A percentile compares a stretch with the other conserved stretches of the same genome.
Evolutionary conservation across 345 rosid genomes (phyloP).

Genomic region (Aethionema arabicum): DNA sequence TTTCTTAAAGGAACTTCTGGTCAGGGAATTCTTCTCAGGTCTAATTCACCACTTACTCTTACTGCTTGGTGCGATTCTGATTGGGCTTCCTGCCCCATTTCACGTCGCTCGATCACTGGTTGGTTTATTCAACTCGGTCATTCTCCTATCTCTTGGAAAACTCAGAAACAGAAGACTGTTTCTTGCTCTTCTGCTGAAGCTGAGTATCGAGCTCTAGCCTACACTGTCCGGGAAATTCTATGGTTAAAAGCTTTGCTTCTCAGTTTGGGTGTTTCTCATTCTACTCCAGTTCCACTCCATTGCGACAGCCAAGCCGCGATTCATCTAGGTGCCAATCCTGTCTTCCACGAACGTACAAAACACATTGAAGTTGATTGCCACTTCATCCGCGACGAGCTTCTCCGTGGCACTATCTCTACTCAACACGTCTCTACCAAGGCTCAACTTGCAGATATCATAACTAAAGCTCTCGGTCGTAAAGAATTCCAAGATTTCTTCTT

Average conservation of each 20-base stretch:
- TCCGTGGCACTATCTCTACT: too few relatives aligned
- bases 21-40: neutral
- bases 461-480: too few relatives aligned
- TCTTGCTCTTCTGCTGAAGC: neutral
- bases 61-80: neutral
- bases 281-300: neutral
- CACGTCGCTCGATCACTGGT: neutral
- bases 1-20: neutral
- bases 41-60: neutral
- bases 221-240: neutral
- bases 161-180: too few relatives aligned
- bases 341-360: neutral
- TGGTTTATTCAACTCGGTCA: too few relatives aligned
- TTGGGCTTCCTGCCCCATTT: neutral
- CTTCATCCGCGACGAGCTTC: neutral
- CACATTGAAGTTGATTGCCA: neutral
- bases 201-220: neutral
- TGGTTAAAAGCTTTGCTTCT: neutral
- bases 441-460: too few relatives aligned
- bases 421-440: too few relatives aligned
- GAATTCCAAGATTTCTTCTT: too few relatives aligned
- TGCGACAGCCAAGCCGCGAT: neutral
- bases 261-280: neutral
- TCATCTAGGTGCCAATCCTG: neutral
- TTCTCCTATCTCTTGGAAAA: too few relatives aligned